These are phyloP conservation scores for Pseudozyma sp. DNA, from an alignment of 1,284 basidiomycete species.

Conservation along the genomic window DNA sequence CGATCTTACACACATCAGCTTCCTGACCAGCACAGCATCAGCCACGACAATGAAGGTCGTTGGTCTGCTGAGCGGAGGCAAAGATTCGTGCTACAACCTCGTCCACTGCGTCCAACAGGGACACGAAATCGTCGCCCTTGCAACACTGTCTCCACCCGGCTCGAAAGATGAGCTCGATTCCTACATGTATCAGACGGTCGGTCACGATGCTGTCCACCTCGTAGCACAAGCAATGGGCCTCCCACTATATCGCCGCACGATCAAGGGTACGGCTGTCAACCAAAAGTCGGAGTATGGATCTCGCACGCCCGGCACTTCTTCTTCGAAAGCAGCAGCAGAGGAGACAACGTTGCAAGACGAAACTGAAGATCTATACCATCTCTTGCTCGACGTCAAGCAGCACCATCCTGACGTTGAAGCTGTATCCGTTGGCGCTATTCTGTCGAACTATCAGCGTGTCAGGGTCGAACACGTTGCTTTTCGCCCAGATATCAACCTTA, in stretches of 20 bases:
- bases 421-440: conserved; percentile 93
- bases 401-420: conserved; percentile 85
- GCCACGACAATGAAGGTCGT: conserved; percentile 84
- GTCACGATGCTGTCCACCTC: conserved; percentile 89
- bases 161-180: conserved; percentile 98
- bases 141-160: conserved; percentile 83
- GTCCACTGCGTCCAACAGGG: conserved; percentile 87
- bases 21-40: neutral
- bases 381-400: conserved; percentile 78
- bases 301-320: conserved; percentile 14
- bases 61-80: conserved; percentile 94
- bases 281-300: conserved; percentile 87
- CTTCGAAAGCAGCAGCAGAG: conserved; percentile 48
- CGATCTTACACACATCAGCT: neutral
- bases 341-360: conserved; percentile 76
- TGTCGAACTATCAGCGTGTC: conserved; percentile 96
- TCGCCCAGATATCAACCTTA: conserved; percentile 77
- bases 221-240: conserved; percentile 87
- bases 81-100: conserved; percentile 97
- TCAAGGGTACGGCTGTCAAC: conserved; percentile 83
- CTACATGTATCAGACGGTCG: conserved; percentile 98
- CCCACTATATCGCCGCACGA: conserved; percentile 84
- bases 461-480: conserved; percentile 89
- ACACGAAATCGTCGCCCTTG: conserved; percentile 88
- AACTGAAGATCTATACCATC: conserved; percentile 90